Evolutionary conservation across 2,329 filamentous ascomycete species (phyloP).

Genomic region (Pestalotiopsis sp.): DNA sequence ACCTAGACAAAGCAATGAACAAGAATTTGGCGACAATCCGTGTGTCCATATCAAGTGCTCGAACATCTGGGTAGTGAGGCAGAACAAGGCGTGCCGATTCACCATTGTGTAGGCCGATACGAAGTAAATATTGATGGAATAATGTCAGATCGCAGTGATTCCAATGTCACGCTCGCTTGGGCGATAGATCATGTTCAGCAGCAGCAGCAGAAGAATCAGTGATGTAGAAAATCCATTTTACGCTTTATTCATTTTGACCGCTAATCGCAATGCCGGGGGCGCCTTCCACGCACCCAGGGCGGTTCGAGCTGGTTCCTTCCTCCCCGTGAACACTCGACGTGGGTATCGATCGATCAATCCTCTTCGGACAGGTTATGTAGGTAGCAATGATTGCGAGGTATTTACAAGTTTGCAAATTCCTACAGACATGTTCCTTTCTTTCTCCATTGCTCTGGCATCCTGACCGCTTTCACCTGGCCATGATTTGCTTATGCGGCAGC

Average conservation of each 20-base stretch:
- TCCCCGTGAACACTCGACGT: neutral
- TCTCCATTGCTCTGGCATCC: neutral
- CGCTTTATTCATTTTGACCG: neutral
- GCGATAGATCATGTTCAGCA: neutral
- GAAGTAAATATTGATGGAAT: neutral
- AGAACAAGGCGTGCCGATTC: too few species aligned
- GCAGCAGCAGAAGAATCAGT: neutral
- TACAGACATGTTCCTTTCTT: neutral
- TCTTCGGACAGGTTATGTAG: neutral
- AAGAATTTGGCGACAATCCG: neutral
- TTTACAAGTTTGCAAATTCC: too few species aligned
- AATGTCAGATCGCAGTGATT: neutral
- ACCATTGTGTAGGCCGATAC: too few species aligned
- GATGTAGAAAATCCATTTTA: neutral
- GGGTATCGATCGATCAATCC: neutral
- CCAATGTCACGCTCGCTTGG: neutral
- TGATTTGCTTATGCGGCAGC: slow-evolving; percentile 3
- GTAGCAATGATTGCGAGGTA: neutral
- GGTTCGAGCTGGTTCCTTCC: neutral
- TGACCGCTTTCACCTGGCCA: neutral
- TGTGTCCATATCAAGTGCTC: neutral
- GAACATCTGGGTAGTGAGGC: too few species aligned
- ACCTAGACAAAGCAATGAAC: neutral
- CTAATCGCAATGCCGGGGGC: neutral
- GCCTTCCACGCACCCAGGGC: neutral